Evolutionary conservation across 371 early-diverging fungal genomes (phyloP).

Genomic region (Zychaea mexicana): DNA sequence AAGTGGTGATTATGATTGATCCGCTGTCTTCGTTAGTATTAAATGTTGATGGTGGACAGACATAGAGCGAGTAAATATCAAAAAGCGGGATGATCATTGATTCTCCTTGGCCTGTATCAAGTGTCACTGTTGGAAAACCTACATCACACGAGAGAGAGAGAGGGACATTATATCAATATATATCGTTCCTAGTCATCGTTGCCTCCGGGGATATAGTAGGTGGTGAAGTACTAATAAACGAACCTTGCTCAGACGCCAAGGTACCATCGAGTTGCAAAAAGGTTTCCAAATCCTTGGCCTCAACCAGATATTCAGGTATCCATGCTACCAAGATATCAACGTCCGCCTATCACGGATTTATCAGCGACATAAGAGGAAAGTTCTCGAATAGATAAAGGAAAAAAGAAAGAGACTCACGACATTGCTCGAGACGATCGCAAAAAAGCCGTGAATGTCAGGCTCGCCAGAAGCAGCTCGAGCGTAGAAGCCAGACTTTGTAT

Average conservation of each 20-base stretch:
- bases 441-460: conserved; percentile 35
- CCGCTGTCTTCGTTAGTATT: conserved; percentile 15
- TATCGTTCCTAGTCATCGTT: too few species aligned
- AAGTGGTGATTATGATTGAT: conserved; percentile 38
- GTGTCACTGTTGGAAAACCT: conserved; percentile 27
- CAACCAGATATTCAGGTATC: conserved; percentile 46
- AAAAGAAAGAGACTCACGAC: conserved; percentile 1
- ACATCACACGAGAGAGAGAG: background rate
- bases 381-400: background rate
- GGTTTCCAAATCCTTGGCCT: conserved; percentile 23
- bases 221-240: too few species aligned
- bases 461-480: conserved; percentile 12
- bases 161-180: too few species aligned
- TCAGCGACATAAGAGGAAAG: too few species aligned
- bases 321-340: conserved; percentile 28
- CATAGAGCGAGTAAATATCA: conserved; percentile 33
- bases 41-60: conserved; percentile 25
- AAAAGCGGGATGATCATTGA: conserved; percentile 24
- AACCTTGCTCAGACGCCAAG: conserved; percentile 31
- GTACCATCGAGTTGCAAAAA: conserved; percentile 36
- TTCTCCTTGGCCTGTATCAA: conserved; percentile 24
- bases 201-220: too few species aligned
- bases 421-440: conserved; percentile 14
- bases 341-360: conserved; percentile 3
- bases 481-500: conserved; percentile 46